phyloP scores from a whole-genome alignment of 257 asterid species.

The Solanum dulcamara region DNA sequence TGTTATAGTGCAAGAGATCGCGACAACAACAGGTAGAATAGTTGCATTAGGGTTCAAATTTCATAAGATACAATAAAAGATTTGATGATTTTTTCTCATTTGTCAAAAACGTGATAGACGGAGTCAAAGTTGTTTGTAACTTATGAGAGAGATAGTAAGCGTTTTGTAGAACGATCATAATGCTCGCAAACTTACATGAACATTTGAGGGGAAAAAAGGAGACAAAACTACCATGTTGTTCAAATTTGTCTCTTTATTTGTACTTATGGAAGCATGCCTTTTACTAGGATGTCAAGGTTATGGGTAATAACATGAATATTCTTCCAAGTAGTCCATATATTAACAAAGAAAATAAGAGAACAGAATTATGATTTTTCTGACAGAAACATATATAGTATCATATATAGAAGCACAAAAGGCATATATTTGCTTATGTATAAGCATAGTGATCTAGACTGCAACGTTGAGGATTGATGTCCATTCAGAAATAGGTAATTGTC shows the following conservation, averaged over 20 bases:
- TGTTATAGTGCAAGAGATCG: too few relatives aligned
- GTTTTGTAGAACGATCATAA: not conserved
- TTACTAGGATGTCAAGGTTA: not conserved
- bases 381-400: not conserved
- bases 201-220: not conserved
- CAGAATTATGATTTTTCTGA: not conserved
- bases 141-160: not conserved
- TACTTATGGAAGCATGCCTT: not conserved
- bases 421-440: not conserved
- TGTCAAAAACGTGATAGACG: not conserved
- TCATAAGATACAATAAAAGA: not conserved
- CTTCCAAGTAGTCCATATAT: not conserved
- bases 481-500: constrained; percentile 9
- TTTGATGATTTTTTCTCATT: not conserved
- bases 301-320: not conserved
- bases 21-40: too few relatives aligned
- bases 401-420: not conserved
- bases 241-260: not conserved
- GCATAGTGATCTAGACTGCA: constrained; percentile 9
- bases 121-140: too few relatives aligned
- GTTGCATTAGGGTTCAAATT: not conserved
- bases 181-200: not conserved
- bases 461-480: constrained; percentile 19
- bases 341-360: not conserved
- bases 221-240: not conserved